Conservation (phyloP, 805 yeast genomes). For the Cyberlindnera misumaiensis region DNA sequence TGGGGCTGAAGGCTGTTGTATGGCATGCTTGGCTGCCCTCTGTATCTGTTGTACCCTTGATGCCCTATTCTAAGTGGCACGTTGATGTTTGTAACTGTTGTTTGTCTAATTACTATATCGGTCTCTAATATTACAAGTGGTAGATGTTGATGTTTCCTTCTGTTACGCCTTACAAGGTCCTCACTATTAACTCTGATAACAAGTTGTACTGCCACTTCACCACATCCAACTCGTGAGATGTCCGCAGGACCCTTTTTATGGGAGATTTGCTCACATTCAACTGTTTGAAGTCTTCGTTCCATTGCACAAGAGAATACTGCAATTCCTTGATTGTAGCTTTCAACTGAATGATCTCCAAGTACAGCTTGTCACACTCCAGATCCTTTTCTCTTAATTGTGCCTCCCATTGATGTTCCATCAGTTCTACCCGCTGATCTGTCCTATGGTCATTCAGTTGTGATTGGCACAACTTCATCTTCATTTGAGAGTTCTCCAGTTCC, state of each 20-base stretch:
- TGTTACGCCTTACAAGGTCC: not conserved
- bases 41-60: slow-evolving; percentile 52
- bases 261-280: not conserved
- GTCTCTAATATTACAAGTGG: no score
- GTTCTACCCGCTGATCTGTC: not conserved
- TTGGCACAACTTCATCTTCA: slow-evolving; percentile 6
- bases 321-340: slow-evolving; percentile 1
- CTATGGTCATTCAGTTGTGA: not conserved
- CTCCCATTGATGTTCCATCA: slow-evolving; percentile 2
- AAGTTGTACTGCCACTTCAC: slow-evolving; percentile 13
- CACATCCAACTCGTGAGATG: slow-evolving; percentile 1
- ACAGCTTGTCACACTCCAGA: slow-evolving; percentile 1
- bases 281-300: slow-evolving; percentile 5
- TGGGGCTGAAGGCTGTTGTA: slow-evolving; percentile 34
- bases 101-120: slow-evolving; percentile 8
- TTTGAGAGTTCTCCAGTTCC: slow-evolving; percentile 11
- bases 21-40: slow-evolving; percentile 48
- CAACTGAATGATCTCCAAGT: not conserved
- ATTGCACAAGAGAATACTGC: slow-evolving; percentile 3
- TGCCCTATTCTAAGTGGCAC: slow-evolving; percentile 32
- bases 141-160: not conserved
- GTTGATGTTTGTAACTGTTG: slow-evolving; percentile 3
- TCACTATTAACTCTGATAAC: slow-evolving; percentile 8
- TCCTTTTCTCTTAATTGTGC: not conserved
- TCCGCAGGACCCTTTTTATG: not conserved